Conservation (phyloP, 2,329 filamentous ascomycete species). For the Emergomyces pasteurianus region DNA sequence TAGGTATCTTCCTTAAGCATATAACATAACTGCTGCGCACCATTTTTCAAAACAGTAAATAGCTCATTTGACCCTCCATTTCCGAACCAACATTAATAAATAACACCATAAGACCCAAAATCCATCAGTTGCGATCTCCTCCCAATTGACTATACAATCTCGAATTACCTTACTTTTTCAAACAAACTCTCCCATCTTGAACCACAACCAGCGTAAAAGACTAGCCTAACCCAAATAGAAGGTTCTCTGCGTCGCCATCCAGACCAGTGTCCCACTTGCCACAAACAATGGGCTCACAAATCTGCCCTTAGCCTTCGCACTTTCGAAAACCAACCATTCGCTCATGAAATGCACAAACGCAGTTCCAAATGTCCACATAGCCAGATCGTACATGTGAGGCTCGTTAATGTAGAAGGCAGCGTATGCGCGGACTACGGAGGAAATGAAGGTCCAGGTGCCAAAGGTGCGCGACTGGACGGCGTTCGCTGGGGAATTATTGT, state of each 20-base stretch:
- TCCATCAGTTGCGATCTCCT: no score
- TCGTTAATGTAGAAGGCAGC: constrained; percentile 71
- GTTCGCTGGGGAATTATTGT: constrained; percentile 49
- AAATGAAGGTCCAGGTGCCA: constrained; percentile 77
- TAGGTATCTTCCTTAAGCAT: no score
- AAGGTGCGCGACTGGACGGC: constrained; percentile 69
- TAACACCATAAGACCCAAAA: not conserved
- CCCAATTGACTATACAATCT: not conserved
- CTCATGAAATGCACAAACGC: constrained; percentile 66
- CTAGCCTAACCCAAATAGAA: constrained; percentile 18
- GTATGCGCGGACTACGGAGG: constrained; percentile 65
- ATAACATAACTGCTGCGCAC: not conserved
- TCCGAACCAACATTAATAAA: not conserved
- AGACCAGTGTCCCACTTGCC: constrained; percentile 42
- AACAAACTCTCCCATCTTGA: not conserved
- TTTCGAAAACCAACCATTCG: constrained; percentile 72
- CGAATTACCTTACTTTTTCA: not conserved
- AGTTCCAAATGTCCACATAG: constrained; percentile 68
- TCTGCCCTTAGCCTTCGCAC: constrained; percentile 51
- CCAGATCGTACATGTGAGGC: constrained; percentile 63
- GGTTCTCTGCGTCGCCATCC: constrained; percentile 50
- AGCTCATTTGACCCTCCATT: no score
- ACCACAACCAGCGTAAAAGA: not conserved
- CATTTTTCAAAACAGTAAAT: no score
- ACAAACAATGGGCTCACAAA: constrained; percentile 49